phyloP scores from a whole-genome alignment of 306 rosid species.

The Prinsepia uniflora region DNA sequence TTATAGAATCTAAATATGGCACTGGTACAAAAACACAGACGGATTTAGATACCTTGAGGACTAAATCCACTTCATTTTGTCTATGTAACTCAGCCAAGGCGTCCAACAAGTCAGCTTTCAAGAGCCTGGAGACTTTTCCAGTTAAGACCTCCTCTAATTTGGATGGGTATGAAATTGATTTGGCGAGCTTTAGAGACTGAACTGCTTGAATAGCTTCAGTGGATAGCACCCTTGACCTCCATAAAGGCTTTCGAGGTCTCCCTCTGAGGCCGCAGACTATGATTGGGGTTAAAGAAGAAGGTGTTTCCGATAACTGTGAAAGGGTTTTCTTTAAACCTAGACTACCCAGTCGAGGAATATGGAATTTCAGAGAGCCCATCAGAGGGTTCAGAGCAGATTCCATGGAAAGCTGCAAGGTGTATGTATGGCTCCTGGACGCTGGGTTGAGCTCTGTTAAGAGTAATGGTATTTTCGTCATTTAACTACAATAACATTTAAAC shows the following conservation, averaged over 20 bases:
- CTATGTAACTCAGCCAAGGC: constrained; percentile 46
- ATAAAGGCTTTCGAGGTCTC: constrained; percentile 30
- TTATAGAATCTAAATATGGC: background rate
- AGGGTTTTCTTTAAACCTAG: constrained; percentile 4
- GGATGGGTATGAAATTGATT: constrained; percentile 16
- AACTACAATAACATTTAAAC: too few species aligned
- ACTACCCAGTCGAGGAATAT: background rate
- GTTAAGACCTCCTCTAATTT: constrained; percentile 42
- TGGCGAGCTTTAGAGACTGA: constrained; percentile 65
- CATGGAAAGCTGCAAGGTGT: background rate
- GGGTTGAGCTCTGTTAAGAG: background rate
- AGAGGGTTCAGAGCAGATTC: background rate
- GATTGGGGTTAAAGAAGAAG: background rate
- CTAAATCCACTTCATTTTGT: constrained; percentile 50
- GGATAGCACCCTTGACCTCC: constrained; percentile 47
- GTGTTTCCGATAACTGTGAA: background rate
- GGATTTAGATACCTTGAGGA: constrained; percentile 36
- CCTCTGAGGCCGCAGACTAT: constrained; percentile 53
- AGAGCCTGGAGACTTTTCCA: constrained; percentile 46
- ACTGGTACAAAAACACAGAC: background rate
- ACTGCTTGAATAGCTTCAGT: constrained; percentile 64
- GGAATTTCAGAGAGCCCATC: constrained; percentile 19
- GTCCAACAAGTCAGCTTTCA: constrained; percentile 53
- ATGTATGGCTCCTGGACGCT: background rate
- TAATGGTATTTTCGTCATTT: too few species aligned